Percentiles rank a stretch among this genome's conserved stretches.
phyloP scores from a whole-genome alignment of 2,329 filamentous ascomycete genomes.

The Shiraia bambusicola region DNA sequence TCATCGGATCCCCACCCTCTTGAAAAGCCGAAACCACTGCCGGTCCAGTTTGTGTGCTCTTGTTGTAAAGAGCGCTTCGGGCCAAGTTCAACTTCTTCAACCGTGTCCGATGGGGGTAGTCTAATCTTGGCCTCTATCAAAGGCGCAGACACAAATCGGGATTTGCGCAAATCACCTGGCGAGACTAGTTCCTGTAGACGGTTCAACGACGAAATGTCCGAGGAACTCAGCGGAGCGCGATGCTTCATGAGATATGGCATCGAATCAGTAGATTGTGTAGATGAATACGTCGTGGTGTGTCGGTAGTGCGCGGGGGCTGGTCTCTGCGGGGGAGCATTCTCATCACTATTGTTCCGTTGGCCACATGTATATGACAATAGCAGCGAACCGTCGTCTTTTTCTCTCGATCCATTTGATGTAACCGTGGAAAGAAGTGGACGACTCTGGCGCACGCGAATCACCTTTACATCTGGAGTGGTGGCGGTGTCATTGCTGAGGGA shows the following conservation, averaged over 20 bases:
- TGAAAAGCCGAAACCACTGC: conserved; percentile 22
- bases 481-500: conserved; percentile 12
- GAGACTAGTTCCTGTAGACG: conserved; percentile 44
- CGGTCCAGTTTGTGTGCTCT: conserved; percentile 15
- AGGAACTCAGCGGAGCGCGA: conserved; percentile 33
- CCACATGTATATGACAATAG: conserved; percentile 2
- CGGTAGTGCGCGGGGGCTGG: conserved; percentile 15
- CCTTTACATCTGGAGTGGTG: conserved; percentile 20
- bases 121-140: conserved; percentile 42
- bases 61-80: conserved; percentile 1
- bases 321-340: conserved; percentile 20
- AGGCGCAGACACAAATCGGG: conserved; percentile 42
- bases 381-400: conserved; percentile 5
- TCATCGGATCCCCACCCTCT: conserved; percentile 25
- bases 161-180: conserved; percentile 34
- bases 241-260: conserved; percentile 22
- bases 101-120: conserved; percentile 34
- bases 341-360: conserved; percentile 11
- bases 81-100: conserved; percentile 27
- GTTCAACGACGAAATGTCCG: conserved; percentile 43
- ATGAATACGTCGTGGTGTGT: conserved; percentile 10
- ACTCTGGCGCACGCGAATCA: conserved; percentile 27
- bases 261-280: conserved; percentile 28
- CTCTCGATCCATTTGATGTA: conserved; percentile 33
- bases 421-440: conserved; percentile 40